phyloP scores from a whole-genome alignment of 225 moss, liverwort and hornwort species.

The Pseudisothecium myosuroides region DNA sequence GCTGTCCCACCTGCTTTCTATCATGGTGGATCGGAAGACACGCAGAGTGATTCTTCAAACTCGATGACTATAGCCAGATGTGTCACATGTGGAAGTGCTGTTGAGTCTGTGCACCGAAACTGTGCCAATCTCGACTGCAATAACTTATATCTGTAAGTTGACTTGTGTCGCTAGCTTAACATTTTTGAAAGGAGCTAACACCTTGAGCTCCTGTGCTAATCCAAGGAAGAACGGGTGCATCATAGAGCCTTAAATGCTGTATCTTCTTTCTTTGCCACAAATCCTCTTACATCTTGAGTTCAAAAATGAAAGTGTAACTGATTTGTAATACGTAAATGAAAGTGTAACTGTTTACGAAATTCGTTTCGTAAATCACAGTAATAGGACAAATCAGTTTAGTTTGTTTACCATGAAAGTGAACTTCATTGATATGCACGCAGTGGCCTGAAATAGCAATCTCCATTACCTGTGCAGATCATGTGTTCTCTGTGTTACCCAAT shows the following conservation, averaged over 20 bases:
- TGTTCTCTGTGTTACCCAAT: constrained; percentile 42
- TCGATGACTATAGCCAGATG: constrained; percentile 40
- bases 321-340: too few species aligned
- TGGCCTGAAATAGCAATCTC: not conserved
- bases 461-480: constrained; percentile 53
- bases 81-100: constrained; percentile 53
- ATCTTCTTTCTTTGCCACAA: not conserved
- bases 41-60: not conserved
- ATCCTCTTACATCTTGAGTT: not conserved
- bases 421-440: not conserved
- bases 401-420: not conserved
- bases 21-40: constrained; percentile 8
- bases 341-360: too few species aligned
- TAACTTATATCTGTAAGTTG: constrained; percentile 69
- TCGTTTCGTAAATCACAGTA: not conserved
- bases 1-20: constrained; percentile 59
- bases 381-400: not conserved
- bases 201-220: not conserved
- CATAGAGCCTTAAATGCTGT: not conserved
- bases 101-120: constrained; percentile 86
- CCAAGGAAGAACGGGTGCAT: not conserved
- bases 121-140: constrained; percentile 99
- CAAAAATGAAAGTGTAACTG: not conserved
- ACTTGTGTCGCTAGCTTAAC: not conserved
- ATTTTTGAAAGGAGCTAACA: not conserved